Conservation (phyloP, 1,139 yeast genomes). For the Meyerozyma sp. region DNA sequence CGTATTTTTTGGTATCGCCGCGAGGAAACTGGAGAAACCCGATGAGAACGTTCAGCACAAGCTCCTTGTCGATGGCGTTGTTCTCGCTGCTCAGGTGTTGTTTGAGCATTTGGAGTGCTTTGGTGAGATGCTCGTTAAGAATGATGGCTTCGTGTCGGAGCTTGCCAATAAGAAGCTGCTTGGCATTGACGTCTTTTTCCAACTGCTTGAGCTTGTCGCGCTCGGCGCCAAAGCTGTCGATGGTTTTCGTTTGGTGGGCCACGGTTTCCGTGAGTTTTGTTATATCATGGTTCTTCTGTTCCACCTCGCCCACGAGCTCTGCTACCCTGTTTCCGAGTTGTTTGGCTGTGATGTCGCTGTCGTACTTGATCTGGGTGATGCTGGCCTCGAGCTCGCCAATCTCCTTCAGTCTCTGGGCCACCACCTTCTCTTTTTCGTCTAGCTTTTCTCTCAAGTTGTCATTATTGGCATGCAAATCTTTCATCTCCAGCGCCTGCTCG, state of each 20-base stretch:
- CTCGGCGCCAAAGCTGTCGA: constrained; percentile 6
- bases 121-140: constrained; percentile 87
- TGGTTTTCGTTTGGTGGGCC: constrained; percentile 7
- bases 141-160: constrained; percentile 94
- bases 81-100: constrained; percentile 61
- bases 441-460: constrained; percentile 42
- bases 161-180: constrained; percentile 79
- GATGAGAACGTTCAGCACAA: constrained; percentile 78
- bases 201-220: constrained; percentile 14
- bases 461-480: constrained; percentile 35
- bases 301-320: constrained; percentile 13
- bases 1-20: constrained; percentile 91
- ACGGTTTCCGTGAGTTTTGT: constrained; percentile 7
- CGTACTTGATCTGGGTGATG: constrained; percentile 6
- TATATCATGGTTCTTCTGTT: constrained; percentile 8
- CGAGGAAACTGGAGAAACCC: constrained; percentile 85
- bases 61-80: constrained; percentile 79
- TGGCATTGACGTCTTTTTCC: constrained; percentile 48
- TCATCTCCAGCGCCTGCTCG: constrained; percentile 43
- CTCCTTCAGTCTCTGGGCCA: constrained; percentile 1
- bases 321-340: constrained; percentile 7
- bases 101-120: constrained; percentile 74
- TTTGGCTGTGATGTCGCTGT: constrained; percentile 3
- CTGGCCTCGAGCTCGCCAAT: constrained; percentile 1
- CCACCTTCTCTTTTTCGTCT: constrained; percentile 8